Evolutionary conservation across 768 basidiomycete species (phyloP).

Genomic region (Boletellus ananiceps): DNA sequence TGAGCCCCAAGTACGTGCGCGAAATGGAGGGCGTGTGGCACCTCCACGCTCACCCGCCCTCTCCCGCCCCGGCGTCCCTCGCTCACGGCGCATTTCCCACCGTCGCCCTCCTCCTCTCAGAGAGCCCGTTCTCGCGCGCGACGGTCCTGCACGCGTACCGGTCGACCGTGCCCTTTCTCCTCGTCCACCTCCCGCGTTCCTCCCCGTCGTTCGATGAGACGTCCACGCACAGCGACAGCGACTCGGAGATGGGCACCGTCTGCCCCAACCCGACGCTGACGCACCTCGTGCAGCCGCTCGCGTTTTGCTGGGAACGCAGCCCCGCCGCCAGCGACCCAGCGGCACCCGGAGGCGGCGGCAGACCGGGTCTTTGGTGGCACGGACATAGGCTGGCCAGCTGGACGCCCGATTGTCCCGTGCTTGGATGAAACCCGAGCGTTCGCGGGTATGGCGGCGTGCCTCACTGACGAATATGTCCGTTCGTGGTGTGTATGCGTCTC

Average conservation of each 20-base stretch:
- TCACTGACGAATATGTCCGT: too few species aligned
- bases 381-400: constrained; percentile 18
- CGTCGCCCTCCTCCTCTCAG: constrained; percentile 76
- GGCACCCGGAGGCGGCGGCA: constrained; percentile 8
- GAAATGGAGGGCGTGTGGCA: constrained; percentile 89
- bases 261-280: constrained; percentile 23
- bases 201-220: constrained; percentile 37
- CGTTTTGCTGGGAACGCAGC: constrained; percentile 23
- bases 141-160: constrained; percentile 67
- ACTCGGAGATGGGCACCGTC: constrained; percentile 3
- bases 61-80: background rate
- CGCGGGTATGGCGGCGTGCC: too few species aligned
- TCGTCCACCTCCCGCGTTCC: constrained; percentile 53
- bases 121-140: constrained; percentile 72
- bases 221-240: background rate
- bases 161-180: constrained; percentile 72
- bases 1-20: constrained; percentile 74
- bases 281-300: constrained; percentile 17
- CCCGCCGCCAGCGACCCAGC: background rate
- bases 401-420: constrained; percentile 8
- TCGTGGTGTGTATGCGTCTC: too few species aligned
- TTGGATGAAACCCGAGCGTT: too few species aligned
- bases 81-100: constrained; percentile 6
- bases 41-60: constrained; percentile 16
- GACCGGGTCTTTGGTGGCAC: constrained; percentile 43